Percentiles rank a stretch among this genome's conserved stretches.
These are phyloP conservation scores for Ilex paraguariensis DNA, from an alignment of 305 asterid genomes.

Conservation along the genomic window DNA sequence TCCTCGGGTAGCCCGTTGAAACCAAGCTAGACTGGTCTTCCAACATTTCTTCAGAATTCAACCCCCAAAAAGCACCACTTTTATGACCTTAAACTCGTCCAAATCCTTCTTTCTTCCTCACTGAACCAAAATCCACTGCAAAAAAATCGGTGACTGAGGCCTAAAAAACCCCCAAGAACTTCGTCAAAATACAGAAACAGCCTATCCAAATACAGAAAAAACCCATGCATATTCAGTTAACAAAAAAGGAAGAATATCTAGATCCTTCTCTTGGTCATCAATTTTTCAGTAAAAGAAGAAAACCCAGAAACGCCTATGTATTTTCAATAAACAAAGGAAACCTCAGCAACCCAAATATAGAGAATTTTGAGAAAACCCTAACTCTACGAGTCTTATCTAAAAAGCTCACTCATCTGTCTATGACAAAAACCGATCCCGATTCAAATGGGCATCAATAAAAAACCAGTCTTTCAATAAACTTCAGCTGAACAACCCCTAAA, in stretches of 20 bases:
- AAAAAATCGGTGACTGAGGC: constrained; percentile 21
- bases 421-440: constrained; percentile 15
- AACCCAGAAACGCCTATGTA: constrained; percentile 1
- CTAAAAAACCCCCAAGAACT: constrained; percentile 16
- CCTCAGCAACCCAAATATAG: constrained; percentile 9
- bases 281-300: constrained; percentile 1
- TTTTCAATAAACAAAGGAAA: constrained; percentile 1
- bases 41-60: constrained; percentile 55
- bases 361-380: constrained; percentile 2
- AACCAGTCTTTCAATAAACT: constrained; percentile 23
- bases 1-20: constrained; percentile 55
- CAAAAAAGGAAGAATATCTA: background rate
- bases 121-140: constrained; percentile 26
- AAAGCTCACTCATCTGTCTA: constrained; percentile 20
- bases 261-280: background rate
- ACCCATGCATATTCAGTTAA: no score
- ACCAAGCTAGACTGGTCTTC: constrained; percentile 67
- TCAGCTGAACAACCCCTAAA: constrained; percentile 20
- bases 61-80: constrained; percentile 22
- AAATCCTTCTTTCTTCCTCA: constrained; percentile 17
- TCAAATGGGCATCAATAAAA: constrained; percentile 16
- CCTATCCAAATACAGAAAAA: constrained; percentile 4
- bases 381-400: constrained; percentile 11
- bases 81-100: constrained; percentile 10
- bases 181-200: constrained; percentile 5